phyloP scores from a whole-genome alignment of 441 rosid genomes.

The Erodium trifolium region DNA sequence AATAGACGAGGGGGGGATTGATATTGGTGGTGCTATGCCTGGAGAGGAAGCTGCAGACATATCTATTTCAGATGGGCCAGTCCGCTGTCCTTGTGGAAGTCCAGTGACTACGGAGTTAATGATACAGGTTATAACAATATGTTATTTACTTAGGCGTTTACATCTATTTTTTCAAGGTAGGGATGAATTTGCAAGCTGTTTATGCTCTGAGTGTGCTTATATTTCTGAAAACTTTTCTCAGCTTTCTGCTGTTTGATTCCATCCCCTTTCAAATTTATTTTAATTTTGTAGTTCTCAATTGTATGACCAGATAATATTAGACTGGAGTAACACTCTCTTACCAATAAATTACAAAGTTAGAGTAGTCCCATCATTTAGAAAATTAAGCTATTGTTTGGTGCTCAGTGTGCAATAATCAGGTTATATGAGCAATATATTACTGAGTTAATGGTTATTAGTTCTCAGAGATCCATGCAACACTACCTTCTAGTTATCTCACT shows the following conservation, averaged over 20 bases:
- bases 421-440: not conserved
- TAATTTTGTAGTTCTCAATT: slow-evolving; percentile 1
- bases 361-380: not conserved
- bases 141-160: slow-evolving; percentile 8
- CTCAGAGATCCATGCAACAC: not conserved
- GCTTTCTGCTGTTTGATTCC: not conserved
- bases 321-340: not conserved
- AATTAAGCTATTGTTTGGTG: not conserved
- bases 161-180: not conserved
- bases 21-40: slow-evolving; percentile 6
- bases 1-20: slow-evolving; percentile 11
- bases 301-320: not conserved
- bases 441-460: not conserved
- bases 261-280: not conserved
- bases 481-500: not conserved
- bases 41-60: slow-evolving; percentile 15
- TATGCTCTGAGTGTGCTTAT: not conserved
- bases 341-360: not conserved
- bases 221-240: not conserved
- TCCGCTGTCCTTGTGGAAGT: slow-evolving; percentile 23
- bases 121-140: slow-evolving; percentile 18
- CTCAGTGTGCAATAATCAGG: not conserved
- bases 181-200: not conserved
- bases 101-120: slow-evolving; percentile 14
- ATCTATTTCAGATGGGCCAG: slow-evolving; percentile 9